Evolutionary conservation across 129 eudicot genomes (phyloP).

Genomic region (Oenanthe sinensis): DNA sequence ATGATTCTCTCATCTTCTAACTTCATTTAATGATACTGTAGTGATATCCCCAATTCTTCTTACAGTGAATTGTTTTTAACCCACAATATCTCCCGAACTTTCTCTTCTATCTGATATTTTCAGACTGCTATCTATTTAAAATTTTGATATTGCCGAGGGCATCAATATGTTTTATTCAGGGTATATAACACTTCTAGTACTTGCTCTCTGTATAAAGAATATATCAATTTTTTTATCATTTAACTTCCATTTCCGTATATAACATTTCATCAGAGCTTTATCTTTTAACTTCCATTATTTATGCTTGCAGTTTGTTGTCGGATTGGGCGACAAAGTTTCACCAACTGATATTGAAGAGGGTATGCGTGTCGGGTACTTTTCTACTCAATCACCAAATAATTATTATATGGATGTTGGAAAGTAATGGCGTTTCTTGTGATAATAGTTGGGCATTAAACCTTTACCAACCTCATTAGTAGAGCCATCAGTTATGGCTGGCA

Average conservation of each 20-base stretch:
- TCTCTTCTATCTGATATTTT: background rate
- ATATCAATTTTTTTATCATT: background rate
- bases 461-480: background rate
- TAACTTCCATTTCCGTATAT: background rate
- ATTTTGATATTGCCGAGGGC: background rate
- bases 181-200: background rate
- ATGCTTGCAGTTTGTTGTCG: slow-evolving; percentile 84
- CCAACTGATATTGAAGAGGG: slow-evolving; percentile 99
- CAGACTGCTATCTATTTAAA: background rate
- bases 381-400: background rate
- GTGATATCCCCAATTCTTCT: background rate
- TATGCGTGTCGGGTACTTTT: slow-evolving; percentile 95
- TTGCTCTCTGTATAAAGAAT: background rate
- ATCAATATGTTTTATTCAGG: background rate
- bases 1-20: background rate
- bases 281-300: slow-evolving; percentile 16
- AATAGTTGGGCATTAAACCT: background rate
- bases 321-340: slow-evolving; percentile 93
- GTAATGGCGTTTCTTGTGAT: background rate
- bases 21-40: background rate
- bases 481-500: background rate
- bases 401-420: background rate
- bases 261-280: background rate
- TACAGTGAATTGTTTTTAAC: background rate
- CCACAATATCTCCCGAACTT: background rate